phyloP scores from a whole-genome alignment of 2,329 filamentous ascomycete genomes.

The Graphilbum fragrans region DNA sequence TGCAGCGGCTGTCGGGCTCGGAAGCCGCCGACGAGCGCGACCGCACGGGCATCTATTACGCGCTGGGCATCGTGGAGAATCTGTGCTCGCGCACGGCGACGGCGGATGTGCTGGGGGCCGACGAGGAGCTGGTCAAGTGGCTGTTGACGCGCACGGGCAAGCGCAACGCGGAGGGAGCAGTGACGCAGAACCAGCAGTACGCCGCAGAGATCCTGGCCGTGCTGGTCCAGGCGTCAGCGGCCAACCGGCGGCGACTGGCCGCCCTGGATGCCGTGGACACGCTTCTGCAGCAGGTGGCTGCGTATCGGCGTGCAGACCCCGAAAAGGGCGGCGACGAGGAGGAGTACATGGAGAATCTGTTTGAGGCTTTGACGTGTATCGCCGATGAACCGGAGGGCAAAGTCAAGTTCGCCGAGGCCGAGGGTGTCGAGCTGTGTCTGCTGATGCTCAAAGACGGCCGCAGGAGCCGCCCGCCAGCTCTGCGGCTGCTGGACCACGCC shows the following conservation, averaged over 20 bases:
- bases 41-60: conserved; percentile 75
- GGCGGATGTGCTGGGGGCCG: conserved; percentile 55
- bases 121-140: conserved; percentile 59
- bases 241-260: conserved; percentile 52
- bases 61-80: conserved; percentile 73
- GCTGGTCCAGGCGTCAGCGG: conserved; percentile 61
- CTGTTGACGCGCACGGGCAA: conserved; percentile 46
- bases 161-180: conserved; percentile 16
- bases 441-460: conserved; percentile 79
- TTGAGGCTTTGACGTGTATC: conserved; percentile 73
- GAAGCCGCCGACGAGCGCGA: conserved; percentile 61
- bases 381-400: conserved; percentile 64
- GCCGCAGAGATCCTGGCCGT: conserved; percentile 86
- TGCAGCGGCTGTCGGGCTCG: conserved; percentile 54
- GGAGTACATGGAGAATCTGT: conserved; percentile 89
- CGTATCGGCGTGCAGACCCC: conserved; percentile 79
- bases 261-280: conserved; percentile 61
- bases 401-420: conserved; percentile 70
- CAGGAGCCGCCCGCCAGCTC: conserved; percentile 57
- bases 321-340: conserved; percentile 79
- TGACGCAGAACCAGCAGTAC: conserved; percentile 91
- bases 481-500: conserved; percentile 79
- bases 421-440: conserved; percentile 81
- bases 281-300: conserved; percentile 70
- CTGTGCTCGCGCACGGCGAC: conserved; percentile 56